Percentiles rank a stretch among this genome's conserved stretches.
These are phyloP conservation scores for Venturia oleaginea DNA, from an alignment of 2,329 filamentous ascomycete genomes.

Conservation along the genomic window DNA sequence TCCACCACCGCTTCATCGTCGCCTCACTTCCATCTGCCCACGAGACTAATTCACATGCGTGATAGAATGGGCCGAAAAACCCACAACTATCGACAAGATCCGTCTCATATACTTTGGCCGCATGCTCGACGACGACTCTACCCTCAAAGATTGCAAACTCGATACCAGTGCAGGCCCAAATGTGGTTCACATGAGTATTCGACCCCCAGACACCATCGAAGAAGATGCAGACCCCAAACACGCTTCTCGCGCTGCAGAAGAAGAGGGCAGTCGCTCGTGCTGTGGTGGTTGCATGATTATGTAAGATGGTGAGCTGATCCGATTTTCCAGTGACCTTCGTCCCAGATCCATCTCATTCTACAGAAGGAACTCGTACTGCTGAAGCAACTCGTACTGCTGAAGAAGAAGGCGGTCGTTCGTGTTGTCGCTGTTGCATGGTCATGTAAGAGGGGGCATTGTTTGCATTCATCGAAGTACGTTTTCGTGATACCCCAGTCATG, in stretches of 20 bases:
- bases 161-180: conserved; percentile 61
- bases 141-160: conserved; percentile 66
- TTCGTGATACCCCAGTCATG: conserved; percentile 6
- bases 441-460: not conserved
- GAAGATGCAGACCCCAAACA: conserved; percentile 51
- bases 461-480: not conserved
- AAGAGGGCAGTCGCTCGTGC: not conserved
- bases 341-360: conserved; percentile 24
- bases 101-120: conserved; percentile 87
- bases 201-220: conserved; percentile 73
- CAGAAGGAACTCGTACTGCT: not conserved
- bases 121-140: conserved; percentile 79
- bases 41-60: conserved; percentile 13
- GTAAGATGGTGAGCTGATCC: conserved; percentile 38
- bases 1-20: not conserved
- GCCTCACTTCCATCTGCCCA: not conserved
- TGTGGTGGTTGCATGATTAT: not conserved
- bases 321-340: conserved; percentile 72
- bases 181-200: conserved; percentile 90
- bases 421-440: not conserved
- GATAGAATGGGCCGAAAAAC: conserved; percentile 74
- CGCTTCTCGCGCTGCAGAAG: not conserved
- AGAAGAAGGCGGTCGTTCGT: not conserved
- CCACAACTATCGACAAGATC: conserved; percentile 80
- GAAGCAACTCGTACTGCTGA: not conserved